Evolutionary conservation across 2,329 filamentous ascomycete species (phyloP), one percentile per base, ranked within the genome.

Genomic region (Plenodomus tracheiphilus): DNA sequence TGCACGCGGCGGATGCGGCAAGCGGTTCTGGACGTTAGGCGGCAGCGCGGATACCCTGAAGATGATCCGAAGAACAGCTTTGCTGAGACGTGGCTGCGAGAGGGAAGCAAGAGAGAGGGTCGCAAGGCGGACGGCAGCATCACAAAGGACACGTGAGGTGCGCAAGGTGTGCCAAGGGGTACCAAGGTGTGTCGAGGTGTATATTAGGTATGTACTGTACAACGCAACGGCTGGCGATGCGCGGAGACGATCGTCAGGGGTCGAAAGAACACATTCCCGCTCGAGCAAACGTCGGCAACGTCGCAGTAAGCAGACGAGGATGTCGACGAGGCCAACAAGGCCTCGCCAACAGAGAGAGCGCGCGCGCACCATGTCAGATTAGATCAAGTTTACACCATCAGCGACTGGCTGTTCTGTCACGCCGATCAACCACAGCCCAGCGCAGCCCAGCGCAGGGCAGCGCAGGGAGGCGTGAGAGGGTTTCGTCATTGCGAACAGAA

Each of bases 1-100:
- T 90, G 93, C 41, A 91, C 93, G 2, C 80, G 81, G 69, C 81
- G 86, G 50, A 84, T 97, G 28, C 81, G 94, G 41, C 81, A 88
- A 46, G 88, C 95, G 68, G 87, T 99, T 2, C 74, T 93, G 43
- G 89, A 90, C 62, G 80, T 97, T 18, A 81, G 93, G 53, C 79
- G 83, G 56, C 80, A 80, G 38, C 76, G 88, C 49, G 92, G 91
- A 1, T 84, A 88, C 53, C 82, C 88, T 1, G 91, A 96, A 51
- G 87, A 95, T 59, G 89, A 96, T 60, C 85, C 88, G 0, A 86
- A 88, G 58, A 81, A 85, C 40, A 87, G 85, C 8, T 74, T 92
- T 21, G 90, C 88, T 0, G 89, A 93, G 72, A 96, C 91, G 1
- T 97, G 90, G 87, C 77, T 81, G 30, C 72, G 75, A 55, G 84